Percentiles rank a stretch among this genome's conserved stretches.
Conservation (phyloP, 2,329 filamentous ascomycete species). For the Xylariaceae sp. region DNA sequence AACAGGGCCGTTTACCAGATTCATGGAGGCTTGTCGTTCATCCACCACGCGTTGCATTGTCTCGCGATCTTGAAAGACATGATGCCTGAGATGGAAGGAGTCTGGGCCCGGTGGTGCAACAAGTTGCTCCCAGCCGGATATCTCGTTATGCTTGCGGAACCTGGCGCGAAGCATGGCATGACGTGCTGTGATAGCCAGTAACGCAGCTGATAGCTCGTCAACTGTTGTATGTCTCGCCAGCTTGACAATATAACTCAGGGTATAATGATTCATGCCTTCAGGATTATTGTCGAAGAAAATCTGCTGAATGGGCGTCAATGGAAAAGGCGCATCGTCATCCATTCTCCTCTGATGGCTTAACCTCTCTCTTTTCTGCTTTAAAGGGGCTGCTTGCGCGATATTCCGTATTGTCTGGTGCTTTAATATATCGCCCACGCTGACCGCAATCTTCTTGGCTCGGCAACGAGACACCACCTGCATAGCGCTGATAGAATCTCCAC, state of each 20-base stretch:
- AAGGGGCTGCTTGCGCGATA: not conserved
- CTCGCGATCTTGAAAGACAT: not conserved
- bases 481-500: conserved; percentile 13
- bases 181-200: not conserved
- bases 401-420: conserved; percentile 5
- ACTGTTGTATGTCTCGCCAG: not conserved
- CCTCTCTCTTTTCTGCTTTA: not conserved
- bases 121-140: conserved; percentile 4
- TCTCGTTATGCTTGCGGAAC: not conserved
- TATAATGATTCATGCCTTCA: conserved; percentile 2
- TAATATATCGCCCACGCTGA: conserved; percentile 7
- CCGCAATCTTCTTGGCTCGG: not conserved
- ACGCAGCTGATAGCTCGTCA: not conserved
- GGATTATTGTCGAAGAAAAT: conserved; percentile 3
- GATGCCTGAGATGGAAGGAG: not conserved
- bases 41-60: not conserved
- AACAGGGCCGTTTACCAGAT: conserved; percentile 7
- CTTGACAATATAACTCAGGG: not conserved
- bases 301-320: conserved; percentile 2
- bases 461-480: conserved; percentile 14
- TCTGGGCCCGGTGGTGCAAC: not conserved
- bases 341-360: not conserved
- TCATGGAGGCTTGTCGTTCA: not conserved
- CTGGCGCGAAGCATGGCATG: conserved; percentile 3
- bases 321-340: not conserved